Conservation (phyloP, 257 asterid genomes). For the Plantago major region DNA sequence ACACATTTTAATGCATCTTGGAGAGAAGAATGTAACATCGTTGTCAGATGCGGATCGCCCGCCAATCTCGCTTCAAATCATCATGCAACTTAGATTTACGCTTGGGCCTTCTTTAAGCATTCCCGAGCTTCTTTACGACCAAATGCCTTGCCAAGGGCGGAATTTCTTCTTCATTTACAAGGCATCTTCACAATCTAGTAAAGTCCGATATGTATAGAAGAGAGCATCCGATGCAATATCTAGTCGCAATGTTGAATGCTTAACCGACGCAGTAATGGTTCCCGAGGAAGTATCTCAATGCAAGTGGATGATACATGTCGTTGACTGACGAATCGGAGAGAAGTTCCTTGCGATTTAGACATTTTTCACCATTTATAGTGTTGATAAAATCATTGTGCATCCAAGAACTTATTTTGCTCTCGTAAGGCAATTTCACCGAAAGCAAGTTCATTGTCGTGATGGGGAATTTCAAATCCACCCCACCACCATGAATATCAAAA, state of each 20-base stretch:
- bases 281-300: too few species aligned
- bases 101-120: constrained; percentile 47
- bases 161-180: too few species aligned
- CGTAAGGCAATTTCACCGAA: constrained; percentile 82
- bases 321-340: too few species aligned
- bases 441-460: constrained; percentile 87
- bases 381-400: constrained; percentile 81
- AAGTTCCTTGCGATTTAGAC: too few species aligned
- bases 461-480: constrained; percentile 87
- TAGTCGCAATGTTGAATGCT: too few species aligned
- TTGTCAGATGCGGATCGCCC: constrained; percentile 78
- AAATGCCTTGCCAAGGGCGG: constrained; percentile 27
- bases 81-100: too few species aligned
- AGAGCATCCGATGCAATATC: too few species aligned
- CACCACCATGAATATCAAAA: constrained; percentile 94
- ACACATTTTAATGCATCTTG: too few species aligned
- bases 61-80: constrained; percentile 60
- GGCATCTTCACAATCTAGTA: too few species aligned
- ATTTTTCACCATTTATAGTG: constrained; percentile 61
- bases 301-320: too few species aligned
- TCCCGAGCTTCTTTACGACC: constrained; percentile 41
- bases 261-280: too few species aligned
- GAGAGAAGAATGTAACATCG: constrained; percentile 54
- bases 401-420: constrained; percentile 74
- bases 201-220: too few species aligned